Conservation (phyloP, 2,329 filamentous ascomycete species). For the Fusarium sp. region DNA sequence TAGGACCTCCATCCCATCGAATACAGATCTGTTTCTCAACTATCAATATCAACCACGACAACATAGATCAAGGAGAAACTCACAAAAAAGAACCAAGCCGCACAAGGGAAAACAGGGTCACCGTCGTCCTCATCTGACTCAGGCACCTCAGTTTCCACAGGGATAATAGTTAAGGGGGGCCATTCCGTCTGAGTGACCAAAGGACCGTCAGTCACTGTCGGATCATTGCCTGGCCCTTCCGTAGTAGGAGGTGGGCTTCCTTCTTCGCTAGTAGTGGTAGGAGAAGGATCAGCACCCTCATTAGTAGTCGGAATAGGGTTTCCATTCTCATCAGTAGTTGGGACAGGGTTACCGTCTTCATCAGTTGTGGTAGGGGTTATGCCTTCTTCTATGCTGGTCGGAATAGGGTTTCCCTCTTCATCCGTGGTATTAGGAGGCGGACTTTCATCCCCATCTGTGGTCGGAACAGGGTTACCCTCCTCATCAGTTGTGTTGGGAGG, state of each 20-base stretch:
- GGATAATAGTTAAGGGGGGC: conserved; percentile 15
- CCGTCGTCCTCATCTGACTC: conserved; percentile 1
- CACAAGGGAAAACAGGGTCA: conserved; percentile 15
- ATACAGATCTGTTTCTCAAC: conserved; percentile 14
- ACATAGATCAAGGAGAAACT: neutral
- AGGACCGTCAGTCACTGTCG: conserved; percentile 4
- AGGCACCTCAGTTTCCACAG: conserved; percentile 11
- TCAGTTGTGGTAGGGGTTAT: no score
- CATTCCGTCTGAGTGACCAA: conserved; percentile 19
- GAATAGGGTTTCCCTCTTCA: no score
- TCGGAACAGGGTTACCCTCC: neutral
- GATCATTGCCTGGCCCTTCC: neutral
- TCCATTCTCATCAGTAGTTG: no score
- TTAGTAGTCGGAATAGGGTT: neutral
- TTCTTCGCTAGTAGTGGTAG: neutral
- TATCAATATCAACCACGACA: neutral
- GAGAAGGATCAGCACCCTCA: neutral
- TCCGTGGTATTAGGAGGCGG: neutral
- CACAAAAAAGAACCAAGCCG: conserved; percentile 28
- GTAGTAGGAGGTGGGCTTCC: neutral
- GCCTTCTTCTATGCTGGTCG: no score
- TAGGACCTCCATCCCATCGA: conserved; percentile 10
- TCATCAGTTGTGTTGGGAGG: neutral
- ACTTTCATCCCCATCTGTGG: neutral
- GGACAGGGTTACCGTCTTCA: no score